A percentile compares a stretch with the other conserved stretches of the same genome.
Evolutionary conservation across 257 asterid genomes (phyloP).

Genomic region (Nemophila menziesii): DNA sequence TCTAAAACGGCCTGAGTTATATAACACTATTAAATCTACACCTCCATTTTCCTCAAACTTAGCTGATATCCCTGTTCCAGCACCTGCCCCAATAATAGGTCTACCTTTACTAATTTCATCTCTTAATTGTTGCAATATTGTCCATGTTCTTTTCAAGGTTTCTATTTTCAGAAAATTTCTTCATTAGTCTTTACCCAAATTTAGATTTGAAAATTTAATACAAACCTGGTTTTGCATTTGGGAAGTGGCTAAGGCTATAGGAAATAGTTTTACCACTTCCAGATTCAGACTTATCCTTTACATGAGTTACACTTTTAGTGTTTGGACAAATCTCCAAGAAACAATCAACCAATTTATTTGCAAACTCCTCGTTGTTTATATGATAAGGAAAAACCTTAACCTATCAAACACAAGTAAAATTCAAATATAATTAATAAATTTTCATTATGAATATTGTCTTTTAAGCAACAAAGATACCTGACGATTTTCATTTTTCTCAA

Average conservation of each 20-base stretch:
- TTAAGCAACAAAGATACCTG: slow-evolving; percentile 43
- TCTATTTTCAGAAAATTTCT: slow-evolving; percentile 30
- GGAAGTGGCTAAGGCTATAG: slow-evolving; percentile 56
- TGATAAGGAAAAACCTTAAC: slow-evolving; percentile 67
- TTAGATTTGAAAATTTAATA: not conserved
- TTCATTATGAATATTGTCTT: slow-evolving; percentile 8
- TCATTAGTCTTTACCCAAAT: slow-evolving; percentile 2
- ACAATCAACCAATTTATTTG: slow-evolving; percentile 69
- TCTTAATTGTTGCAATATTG: slow-evolving; percentile 48
- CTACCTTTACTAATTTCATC: slow-evolving; percentile 55
- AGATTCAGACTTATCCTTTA: slow-evolving; percentile 23
- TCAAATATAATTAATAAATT: not conserved
- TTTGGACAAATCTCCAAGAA: slow-evolving; percentile 46
- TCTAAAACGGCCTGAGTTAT: slow-evolving; percentile 92
- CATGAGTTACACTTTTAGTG: slow-evolving; percentile 18
- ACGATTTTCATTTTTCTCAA: slow-evolving; percentile 41
- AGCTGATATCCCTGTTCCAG: slow-evolving; percentile 97
- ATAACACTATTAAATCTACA: slow-evolving; percentile 79
- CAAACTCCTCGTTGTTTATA: slow-evolving; percentile 77
- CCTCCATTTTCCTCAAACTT: slow-evolving; percentile 99
- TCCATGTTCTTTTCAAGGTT: slow-evolving; percentile 55
- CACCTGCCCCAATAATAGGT: slow-evolving; percentile 97
- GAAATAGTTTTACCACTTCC: slow-evolving; percentile 17
- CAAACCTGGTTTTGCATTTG: slow-evolving; percentile 81
- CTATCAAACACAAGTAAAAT: slow-evolving; percentile 28